A percentile compares a stretch with the other conserved stretches of the same genome.
phyloP scores from a whole-genome alignment of 2,329 filamentous ascomycete genomes.

The Diaporthe batatas region DNA sequence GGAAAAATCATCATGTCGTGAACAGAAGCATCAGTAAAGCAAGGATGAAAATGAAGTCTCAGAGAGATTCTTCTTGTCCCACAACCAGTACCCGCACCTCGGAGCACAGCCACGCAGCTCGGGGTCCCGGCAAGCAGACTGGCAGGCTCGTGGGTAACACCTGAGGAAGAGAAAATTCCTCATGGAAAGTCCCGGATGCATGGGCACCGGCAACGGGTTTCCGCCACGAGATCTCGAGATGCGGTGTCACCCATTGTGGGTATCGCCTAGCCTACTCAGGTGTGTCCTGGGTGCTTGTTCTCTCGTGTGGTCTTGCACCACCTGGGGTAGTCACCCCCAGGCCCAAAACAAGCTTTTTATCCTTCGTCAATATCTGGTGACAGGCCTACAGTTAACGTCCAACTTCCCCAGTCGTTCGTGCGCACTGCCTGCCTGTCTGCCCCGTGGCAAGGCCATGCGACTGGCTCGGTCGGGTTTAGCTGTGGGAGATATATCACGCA shows the following conservation, averaged over 20 bases:
- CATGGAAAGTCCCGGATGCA: not conserved
- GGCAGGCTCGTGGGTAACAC: not conserved
- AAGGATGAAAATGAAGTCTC: not conserved
- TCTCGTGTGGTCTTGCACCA: not conserved
- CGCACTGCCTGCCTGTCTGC: not conserved
- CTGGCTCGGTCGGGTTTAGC: not conserved
- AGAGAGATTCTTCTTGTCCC: not conserved
- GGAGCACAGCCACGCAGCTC: not conserved
- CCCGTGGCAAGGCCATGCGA: constrained; percentile 3
- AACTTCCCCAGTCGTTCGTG: constrained; percentile 13
- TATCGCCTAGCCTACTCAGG: not conserved
- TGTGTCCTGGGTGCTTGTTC: not conserved
- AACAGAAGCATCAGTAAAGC: not conserved
- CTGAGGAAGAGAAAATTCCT: not conserved
- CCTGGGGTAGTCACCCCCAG: not conserved
- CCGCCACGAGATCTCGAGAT: constrained; percentile 20
- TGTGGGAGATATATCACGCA: not conserved
- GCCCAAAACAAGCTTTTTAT: constrained; percentile 14
- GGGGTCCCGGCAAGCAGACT: too few species aligned
- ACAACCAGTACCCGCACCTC: not conserved
- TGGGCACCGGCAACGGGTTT: not conserved
- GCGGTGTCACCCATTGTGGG: constrained; percentile 16
- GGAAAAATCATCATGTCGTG: not conserved
- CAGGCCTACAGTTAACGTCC: not conserved
- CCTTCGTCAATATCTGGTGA: constrained; percentile 14